These are phyloP conservation scores for Pleurotus sapidus DNA, from an alignment of 768 basidiomycete genomes.

Conservation along the genomic window DNA sequence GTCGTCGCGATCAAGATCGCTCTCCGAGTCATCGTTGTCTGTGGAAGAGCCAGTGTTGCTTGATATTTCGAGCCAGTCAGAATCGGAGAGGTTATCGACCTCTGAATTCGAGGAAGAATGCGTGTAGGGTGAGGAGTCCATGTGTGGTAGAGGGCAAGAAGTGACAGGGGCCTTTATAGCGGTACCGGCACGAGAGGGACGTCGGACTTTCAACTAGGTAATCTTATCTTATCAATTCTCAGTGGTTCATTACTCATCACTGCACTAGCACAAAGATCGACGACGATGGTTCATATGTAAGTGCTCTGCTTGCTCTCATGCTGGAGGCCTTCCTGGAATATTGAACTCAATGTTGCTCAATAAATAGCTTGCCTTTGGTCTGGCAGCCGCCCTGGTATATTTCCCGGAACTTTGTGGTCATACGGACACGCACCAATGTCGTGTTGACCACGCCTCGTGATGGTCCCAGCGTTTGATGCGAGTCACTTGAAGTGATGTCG, in stretches of 20 bases:
- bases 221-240: conserved; percentile 3
- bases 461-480: no score
- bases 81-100: conserved; percentile 68
- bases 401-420: neutral
- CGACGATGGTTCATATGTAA: neutral
- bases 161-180: neutral
- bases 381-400: neutral
- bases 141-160: conserved; percentile 7
- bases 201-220: conserved; percentile 7
- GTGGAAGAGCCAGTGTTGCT: conserved; percentile 57
- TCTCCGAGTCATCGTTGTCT: conserved; percentile 69
- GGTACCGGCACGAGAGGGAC: neutral
- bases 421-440: conserved; percentile 4
- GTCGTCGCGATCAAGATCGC: conserved; percentile 62
- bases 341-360: no score
- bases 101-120: conserved; percentile 53
- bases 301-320: no score
- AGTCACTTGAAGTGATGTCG: no score
- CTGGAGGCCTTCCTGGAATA: no score
- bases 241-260: neutral
- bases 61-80: conserved; percentile 81
- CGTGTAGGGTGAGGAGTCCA: conserved; percentile 18
- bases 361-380: neutral
- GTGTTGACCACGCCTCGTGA: conserved; percentile 5
- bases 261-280: neutral